These are phyloP conservation scores for Elymus sibiricus DNA, from an alignment of 176 grass and related monocot genomes.

Conservation along the genomic window DNA sequence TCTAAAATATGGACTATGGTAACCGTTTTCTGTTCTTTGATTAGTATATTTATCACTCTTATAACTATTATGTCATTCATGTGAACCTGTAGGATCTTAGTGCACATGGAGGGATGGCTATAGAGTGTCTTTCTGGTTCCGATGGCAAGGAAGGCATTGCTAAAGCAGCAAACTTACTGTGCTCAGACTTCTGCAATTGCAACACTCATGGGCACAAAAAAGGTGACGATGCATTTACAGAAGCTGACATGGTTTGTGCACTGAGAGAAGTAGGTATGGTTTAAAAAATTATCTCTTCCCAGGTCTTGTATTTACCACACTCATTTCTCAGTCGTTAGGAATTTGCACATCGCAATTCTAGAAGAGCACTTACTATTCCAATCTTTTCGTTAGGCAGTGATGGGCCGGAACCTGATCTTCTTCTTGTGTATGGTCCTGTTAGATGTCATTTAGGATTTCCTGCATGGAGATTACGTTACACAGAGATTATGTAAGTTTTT, in stretches of 20 bases:
- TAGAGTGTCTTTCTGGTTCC: conserved; percentile 65
- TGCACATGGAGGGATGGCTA: conserved; percentile 32
- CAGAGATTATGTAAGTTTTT: conserved; percentile 69
- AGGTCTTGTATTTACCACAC: not conserved
- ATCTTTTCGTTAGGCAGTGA: conserved; percentile 43
- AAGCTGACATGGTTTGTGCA: conserved; percentile 50
- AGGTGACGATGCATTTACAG: conserved; percentile 32
- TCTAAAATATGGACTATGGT: not conserved
- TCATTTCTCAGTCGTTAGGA: not conserved
- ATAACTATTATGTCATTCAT: conserved; percentile 16
- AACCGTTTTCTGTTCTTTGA: not conserved
- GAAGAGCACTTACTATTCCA: conserved; percentile 5
- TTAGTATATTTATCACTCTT: not conserved
- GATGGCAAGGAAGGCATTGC: conserved; percentile 79
- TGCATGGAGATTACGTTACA: conserved; percentile 75
- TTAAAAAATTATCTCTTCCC: not conserved
- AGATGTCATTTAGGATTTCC: conserved; percentile 91
- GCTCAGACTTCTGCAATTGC: conserved; percentile 28
- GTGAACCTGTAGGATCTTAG: conserved; percentile 43
- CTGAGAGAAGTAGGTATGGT: conserved; percentile 61
- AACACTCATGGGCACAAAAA: conserved; percentile 3
- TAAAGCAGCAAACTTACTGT: conserved; percentile 77
- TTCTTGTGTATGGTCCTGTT: conserved; percentile 64
- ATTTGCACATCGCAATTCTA: conserved; percentile 1
- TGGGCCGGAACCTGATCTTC: conserved; percentile 70